phyloP scores from a whole-genome alignment of 352 stramenopile species.

The Globisporangium spinosum region DNA sequence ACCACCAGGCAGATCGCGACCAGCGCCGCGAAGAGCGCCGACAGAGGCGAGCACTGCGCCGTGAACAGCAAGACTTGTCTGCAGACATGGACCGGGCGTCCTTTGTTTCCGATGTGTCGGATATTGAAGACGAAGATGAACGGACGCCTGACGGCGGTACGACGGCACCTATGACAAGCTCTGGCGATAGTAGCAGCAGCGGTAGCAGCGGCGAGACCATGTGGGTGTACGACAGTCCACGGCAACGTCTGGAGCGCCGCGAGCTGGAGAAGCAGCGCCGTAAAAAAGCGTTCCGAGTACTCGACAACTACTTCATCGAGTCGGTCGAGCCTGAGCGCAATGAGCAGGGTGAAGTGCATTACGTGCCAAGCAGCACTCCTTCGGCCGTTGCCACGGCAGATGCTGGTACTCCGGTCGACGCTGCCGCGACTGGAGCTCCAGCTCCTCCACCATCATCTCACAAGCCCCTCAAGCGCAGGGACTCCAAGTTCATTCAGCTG shows the following conservation, averaged over 20 bases:
- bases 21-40: neutral
- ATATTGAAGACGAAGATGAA: slow-evolving; percentile 15
- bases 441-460: slow-evolving; percentile 30
- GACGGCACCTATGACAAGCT: slow-evolving; percentile 28
- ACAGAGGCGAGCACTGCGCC: neutral
- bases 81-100: neutral
- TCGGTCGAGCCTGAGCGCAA: slow-evolving; percentile 12
- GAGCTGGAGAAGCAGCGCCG: slow-evolving; percentile 52
- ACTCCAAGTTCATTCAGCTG: slow-evolving; percentile 32
- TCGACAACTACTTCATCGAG: slow-evolving; percentile 45
- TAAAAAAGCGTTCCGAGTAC: slow-evolving; percentile 48
- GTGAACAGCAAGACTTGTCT: neutral
- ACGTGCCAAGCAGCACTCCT: neutral
- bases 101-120: neutral
- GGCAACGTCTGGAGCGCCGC: slow-evolving; percentile 44
- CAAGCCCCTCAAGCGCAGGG: slow-evolving; percentile 32
- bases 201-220: slow-evolving; percentile 42
- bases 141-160: slow-evolving; percentile 16
- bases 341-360: slow-evolving; percentile 1
- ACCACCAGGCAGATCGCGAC: slow-evolving; percentile 8
- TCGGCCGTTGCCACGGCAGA: slow-evolving; percentile 9
- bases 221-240: slow-evolving; percentile 49
- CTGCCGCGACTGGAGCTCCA: slow-evolving; percentile 32
- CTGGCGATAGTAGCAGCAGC: slow-evolving; percentile 26
- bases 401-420: slow-evolving; percentile 36